Conservation (phyloP, 169 alveolate genomes). For the Babesia caballi region DNA sequence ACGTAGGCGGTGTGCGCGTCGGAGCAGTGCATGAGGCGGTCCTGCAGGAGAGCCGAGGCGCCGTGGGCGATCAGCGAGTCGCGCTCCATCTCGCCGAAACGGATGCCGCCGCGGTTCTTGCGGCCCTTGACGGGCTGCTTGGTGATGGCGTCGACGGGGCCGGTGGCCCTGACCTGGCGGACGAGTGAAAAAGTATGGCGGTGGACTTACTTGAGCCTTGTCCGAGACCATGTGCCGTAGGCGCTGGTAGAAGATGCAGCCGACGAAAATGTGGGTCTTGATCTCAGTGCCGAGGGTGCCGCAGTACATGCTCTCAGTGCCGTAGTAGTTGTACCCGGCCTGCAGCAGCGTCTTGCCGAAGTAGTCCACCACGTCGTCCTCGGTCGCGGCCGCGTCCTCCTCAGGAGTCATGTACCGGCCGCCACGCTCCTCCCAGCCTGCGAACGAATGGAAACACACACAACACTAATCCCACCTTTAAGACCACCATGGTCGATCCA, state of each 20-base stretch:
- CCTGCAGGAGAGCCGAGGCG: constrained; percentile 93
- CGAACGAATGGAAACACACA: background rate
- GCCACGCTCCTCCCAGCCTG: constrained; percentile 56
- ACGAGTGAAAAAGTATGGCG: constrained; percentile 74
- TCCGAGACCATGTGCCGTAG: constrained; percentile 99
- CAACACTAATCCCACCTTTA: constrained; percentile 61
- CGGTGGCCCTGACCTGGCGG: constrained; percentile 90
- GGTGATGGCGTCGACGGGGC: constrained; percentile 97
- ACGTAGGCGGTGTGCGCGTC: constrained; percentile 97
- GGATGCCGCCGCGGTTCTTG: constrained; percentile 98
- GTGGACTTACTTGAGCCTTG: constrained; percentile 82
- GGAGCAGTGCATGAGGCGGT: constrained; percentile 94
- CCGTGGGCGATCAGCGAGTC: constrained; percentile 99
- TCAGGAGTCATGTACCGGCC: constrained; percentile 53
- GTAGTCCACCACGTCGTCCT: constrained; percentile 62
- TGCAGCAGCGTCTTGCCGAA: constrained; percentile 50
- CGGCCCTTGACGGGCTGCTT: constrained; percentile 99
- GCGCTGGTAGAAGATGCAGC: constrained; percentile 98
- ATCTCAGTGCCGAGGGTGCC: constrained; percentile 97
- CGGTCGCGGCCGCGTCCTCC: constrained; percentile 16
- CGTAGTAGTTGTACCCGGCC: constrained; percentile 93
- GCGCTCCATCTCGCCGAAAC: constrained; percentile 99
- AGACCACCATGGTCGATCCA: constrained; percentile 82
- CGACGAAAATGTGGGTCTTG: constrained; percentile 97
- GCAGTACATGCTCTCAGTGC: constrained; percentile 96